These are phyloP conservation scores for Ophiostoma pallidulum DNA, from an alignment of 2,329 filamentous ascomycete species.

Conservation along the genomic window DNA sequence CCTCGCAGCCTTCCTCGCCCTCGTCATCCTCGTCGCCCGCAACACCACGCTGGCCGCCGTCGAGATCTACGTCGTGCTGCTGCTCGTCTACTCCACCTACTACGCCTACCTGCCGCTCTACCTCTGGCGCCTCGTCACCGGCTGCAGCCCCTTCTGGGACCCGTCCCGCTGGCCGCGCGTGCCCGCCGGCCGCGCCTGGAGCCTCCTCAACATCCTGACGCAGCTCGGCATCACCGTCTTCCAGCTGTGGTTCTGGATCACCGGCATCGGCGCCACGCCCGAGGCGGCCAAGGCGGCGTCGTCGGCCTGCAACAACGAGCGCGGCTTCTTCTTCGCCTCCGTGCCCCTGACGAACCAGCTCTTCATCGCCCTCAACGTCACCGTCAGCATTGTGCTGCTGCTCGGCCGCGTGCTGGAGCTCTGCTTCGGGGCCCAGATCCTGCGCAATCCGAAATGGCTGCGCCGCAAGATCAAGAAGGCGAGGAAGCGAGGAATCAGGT, in stretches of 20 bases:
- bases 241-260: constrained; percentile 18
- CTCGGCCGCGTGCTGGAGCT: constrained; percentile 9
- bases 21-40: not conserved
- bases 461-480: constrained; percentile 7
- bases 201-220: constrained; percentile 7
- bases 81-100: constrained; percentile 14
- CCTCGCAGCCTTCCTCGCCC: constrained; percentile 2
- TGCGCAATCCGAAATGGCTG: constrained; percentile 6
- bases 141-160: constrained; percentile 18
- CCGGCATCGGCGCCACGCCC: not conserved
- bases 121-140: constrained; percentile 17
- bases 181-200: constrained; percentile 7
- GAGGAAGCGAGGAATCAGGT: constrained; percentile 3
- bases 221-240: constrained; percentile 13
- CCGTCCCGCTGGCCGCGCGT: constrained; percentile 14
- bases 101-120: constrained; percentile 16
- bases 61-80: constrained; percentile 18
- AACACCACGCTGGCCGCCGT: not conserved
- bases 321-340: constrained; percentile 17
- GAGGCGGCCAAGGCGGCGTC: too few species aligned
- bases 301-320: constrained; percentile 5
- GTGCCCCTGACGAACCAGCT: constrained; percentile 10
- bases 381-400: constrained; percentile 14
- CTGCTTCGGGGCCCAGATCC: not conserved
- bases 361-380: constrained; percentile 15